Base-by-base conservation (phyloP, 768 basidiomycete species). In the Omphalotus guepiniiformis region DNA sequence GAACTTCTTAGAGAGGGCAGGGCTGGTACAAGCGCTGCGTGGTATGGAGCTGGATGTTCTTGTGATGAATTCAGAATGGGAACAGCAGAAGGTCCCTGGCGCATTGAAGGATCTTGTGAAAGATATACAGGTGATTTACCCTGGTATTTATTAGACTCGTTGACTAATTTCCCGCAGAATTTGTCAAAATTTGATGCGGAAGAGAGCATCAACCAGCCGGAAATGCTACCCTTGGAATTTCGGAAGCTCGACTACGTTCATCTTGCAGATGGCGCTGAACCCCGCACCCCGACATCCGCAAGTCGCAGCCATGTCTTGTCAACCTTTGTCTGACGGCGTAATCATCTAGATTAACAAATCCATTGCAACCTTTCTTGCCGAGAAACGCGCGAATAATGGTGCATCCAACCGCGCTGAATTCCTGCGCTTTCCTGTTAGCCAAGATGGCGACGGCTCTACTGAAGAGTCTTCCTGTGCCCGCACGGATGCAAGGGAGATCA, bases 321-420 rank as follows among this genome's bases (percentile, higher is more conserved):
- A 19, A 42, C 34, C 36, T 26, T 43, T 54, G 36, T 36, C 36
- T 13, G 26, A 44, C 21, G 18, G 22, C 42, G 25, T 42, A 16
- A 4, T 15, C 43, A 29, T 37, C 43, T 53, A 86, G 89, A 70
- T 82, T 26, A 89, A 76, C 49, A 85, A 78, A 60, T 78, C 79
- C 5, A 83, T 92, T 25, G 86, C 89, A 2, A 61, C 68, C 36
- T 84, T 91, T 47, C 75, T 92, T 1, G 84, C 86, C 0, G 69
- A 73, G 40, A 89, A 82, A 42, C 76, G 85, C 5, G 79, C 82
- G 1, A 78, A 80, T 36, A 89, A 87, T 54, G 82, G 88, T 56
- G 75, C 75, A 29, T 91, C 88, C 8, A 92, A 92, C 56, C 80
- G 83, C 22, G 67, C 75, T 6, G 88, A 92, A 55, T 92, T 91